A percentile compares a stretch with the other conserved stretches of the same genome.
Evolutionary conservation across 257 asterid species (phyloP).

Genomic region (Echites panduratus): DNA sequence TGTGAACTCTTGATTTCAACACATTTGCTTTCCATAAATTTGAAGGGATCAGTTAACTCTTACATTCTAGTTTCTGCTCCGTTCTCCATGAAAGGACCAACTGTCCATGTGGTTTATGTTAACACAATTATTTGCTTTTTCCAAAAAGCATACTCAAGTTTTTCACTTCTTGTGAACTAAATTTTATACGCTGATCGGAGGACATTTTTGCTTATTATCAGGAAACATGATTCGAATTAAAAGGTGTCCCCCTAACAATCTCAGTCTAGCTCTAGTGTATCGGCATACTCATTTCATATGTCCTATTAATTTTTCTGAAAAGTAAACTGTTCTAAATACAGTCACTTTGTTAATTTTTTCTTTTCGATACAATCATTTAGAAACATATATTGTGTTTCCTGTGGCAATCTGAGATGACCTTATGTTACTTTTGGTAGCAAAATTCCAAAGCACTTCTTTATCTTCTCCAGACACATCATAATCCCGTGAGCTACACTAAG

Average conservation of each 20-base stretch:
- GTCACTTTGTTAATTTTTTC: not conserved
- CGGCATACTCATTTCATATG: not conserved
- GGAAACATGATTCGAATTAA: not conserved
- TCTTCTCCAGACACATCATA: not conserved
- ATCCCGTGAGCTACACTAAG: not conserved
- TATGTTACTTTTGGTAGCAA: not conserved
- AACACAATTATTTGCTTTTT: not conserved
- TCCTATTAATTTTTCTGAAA: not conserved
- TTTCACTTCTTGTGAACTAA: not conserved
- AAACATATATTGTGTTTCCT: not conserved
- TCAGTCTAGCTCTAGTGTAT: not conserved
- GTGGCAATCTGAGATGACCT: not conserved
- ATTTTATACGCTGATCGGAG: not conserved
- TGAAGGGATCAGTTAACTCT: not conserved
- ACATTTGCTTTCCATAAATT: not conserved
- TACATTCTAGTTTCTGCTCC: not conserved
- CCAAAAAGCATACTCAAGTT: not conserved
- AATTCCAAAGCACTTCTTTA: not conserved
- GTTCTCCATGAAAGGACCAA: not conserved
- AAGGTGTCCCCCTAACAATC: not conserved
- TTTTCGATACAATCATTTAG: not conserved
- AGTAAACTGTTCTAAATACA: not conserved
- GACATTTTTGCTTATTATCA: too few relatives aligned
- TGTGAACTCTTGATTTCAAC: not conserved
- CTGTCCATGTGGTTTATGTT: not conserved